Base-by-base conservation (phyloP, 805 yeast species). In the Yarrowia keelungensis region DNA sequence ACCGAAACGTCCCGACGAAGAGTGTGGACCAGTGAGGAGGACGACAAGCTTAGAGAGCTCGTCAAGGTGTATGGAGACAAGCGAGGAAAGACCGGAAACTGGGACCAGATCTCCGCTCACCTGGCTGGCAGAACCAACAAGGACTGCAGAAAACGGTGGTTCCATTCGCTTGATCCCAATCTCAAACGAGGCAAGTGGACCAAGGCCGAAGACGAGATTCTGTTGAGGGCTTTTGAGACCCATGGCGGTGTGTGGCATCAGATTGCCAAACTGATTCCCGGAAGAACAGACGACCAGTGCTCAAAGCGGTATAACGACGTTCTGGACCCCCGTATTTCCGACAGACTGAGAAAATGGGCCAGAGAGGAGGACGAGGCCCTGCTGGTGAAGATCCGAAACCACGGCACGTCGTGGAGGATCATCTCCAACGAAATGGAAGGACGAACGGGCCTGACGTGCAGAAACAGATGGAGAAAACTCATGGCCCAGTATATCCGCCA, bases 261-360 rank as follows among this genome's bases (percentile, higher is more conserved):
- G 73, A 92, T 93, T 11, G 87, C 97, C 0, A 79, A 82, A 64
- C 88, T 85, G 67, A 89, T 93, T 12, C 85, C 86, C 3, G 97
- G 97, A 5, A 82, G 98, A 75, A 93, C 97, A 0, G 97, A 92
- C 74, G 97, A 92, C 77, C 98, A 93, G 79, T 93, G 98, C 80
- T 91, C 97, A 1, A 93, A 93, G 75, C 81, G 98, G 73, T 93
- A 91, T 76, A 86, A 88, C 15, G 98, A 93, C 74, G 97, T 92
- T 1, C 77, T 93, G 69, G 95, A 91, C 73, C 97, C 98, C 7
- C 82, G 81, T 36, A 89, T 92, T 10, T 86, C 87, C 70, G 92
- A 89, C 72, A 79, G 97, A 68, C 81, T 92, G 54, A 83, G 91
- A 72, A 87, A 89, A 2, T 93, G 98, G 98, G 80, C 86, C 0